phyloP scores from a whole-genome alignment of 1,284 basidiomycete species.

The Cystobasidium slooffiae region DNA sequence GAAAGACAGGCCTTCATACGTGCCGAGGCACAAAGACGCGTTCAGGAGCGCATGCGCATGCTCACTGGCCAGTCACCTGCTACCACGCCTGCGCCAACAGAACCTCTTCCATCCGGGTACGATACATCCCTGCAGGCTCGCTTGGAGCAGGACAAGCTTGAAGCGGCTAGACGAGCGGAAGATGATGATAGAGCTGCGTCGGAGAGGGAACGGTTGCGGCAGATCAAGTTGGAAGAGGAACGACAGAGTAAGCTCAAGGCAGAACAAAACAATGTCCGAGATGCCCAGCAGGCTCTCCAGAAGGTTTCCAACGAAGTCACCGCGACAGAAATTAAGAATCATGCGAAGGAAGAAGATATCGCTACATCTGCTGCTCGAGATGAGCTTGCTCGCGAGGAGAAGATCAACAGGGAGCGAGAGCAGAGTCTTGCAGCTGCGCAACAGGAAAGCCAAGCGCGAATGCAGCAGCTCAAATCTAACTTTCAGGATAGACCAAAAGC shows the following conservation, averaged over 20 bases:
- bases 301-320: slow-evolving; percentile 50
- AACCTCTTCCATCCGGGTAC: slow-evolving; percentile 3
- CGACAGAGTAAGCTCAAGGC: slow-evolving; percentile 54
- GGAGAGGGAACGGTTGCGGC: slow-evolving; percentile 62
- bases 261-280: slow-evolving; percentile 58
- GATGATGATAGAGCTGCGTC: slow-evolving; percentile 74
- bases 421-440: slow-evolving; percentile 77
- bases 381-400: slow-evolving; percentile 69
- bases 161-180: slow-evolving; percentile 55
- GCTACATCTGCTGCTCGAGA: slow-evolving; percentile 45
- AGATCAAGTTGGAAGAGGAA: slow-evolving; percentile 68
- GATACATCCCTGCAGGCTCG: slow-evolving; percentile 52
- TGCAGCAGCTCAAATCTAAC: slow-evolving; percentile 58
- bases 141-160: slow-evolving; percentile 54
- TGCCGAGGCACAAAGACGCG: slow-evolving; percentile 78
- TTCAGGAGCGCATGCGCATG: slow-evolving; percentile 84
- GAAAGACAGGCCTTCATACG: slow-evolving; percentile 80
- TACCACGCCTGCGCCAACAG: slow-evolving; percentile 61
- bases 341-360: neutral
- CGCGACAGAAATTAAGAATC: slow-evolving; percentile 24
- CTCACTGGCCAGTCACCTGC: slow-evolving; percentile 71
- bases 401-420: slow-evolving; percentile 71
- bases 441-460: slow-evolving; percentile 53
- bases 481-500: slow-evolving; percentile 59
- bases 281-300: slow-evolving; percentile 60